Evolutionary conservation across 768 basidiomycete genomes (phyloP).

Genomic region (Lactarius pseudohatsudake): DNA sequence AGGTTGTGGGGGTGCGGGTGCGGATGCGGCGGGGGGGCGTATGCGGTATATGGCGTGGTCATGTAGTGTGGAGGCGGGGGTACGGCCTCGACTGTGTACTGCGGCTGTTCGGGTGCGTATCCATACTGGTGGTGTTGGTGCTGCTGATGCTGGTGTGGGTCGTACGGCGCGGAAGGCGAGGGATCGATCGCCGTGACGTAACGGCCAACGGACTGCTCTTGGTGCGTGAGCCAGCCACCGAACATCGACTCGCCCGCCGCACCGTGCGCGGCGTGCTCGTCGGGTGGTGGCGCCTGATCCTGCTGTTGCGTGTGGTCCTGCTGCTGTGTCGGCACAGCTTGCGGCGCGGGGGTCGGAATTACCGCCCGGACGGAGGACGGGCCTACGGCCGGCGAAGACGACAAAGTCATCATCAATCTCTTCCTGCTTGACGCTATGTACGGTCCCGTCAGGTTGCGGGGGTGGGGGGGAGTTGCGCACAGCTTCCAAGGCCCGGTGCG

Average conservation of each 20-base stretch:
- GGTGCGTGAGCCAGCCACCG: too few relatives aligned
- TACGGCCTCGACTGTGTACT: slow-evolving; percentile 16
- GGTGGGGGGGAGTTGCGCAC: too few relatives aligned
- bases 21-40: neutral
- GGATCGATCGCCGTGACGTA: too few relatives aligned
- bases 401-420: slow-evolving; percentile 36
- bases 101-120: slow-evolving; percentile 18
- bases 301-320: too few relatives aligned
- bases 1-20: neutral
- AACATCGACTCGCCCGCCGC: too few relatives aligned
- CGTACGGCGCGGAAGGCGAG: too few relatives aligned
- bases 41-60: slow-evolving; percentile 6
- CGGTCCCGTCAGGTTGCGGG: too few relatives aligned
- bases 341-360: slow-evolving; percentile 28
- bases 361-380: slow-evolving; percentile 54
- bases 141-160: too few relatives aligned
- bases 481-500: too few relatives aligned
- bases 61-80: slow-evolving; percentile 11
- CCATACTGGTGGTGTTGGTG: slow-evolving; percentile 1
- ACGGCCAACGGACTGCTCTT: too few relatives aligned
- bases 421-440: slow-evolving; percentile 46
- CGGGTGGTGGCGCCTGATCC: too few relatives aligned
- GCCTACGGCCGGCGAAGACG: slow-evolving; percentile 67
- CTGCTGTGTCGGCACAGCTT: neutral
- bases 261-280: too few relatives aligned